Conservation (phyloP, 176 grass and related monocot genomes). For the Hyparrhenia diplandra region DNA sequence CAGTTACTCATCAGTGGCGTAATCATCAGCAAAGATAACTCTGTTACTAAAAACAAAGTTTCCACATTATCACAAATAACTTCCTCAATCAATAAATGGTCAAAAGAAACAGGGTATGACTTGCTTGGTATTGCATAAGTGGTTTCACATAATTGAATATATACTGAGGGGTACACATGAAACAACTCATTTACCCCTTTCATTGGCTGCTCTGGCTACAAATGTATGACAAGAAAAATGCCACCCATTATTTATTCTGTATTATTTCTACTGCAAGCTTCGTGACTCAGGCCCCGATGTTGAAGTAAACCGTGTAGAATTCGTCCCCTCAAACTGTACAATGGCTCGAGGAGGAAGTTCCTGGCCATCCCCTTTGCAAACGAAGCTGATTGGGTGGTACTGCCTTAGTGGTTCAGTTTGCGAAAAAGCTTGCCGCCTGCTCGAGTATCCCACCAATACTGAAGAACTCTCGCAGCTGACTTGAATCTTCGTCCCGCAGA, state of each 20-base stretch:
- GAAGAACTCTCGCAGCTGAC: slow-evolving; percentile 45
- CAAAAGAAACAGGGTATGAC: background rate
- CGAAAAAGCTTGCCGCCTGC: slow-evolving; percentile 59
- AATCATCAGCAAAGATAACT: background rate
- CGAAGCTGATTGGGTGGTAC: slow-evolving; percentile 72
- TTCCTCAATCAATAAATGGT: background rate
- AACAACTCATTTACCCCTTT: slow-evolving; percentile 1
- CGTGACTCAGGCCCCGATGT: slow-evolving; percentile 46
- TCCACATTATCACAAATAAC: background rate
- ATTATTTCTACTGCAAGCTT: slow-evolving; percentile 24
- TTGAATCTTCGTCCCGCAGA: slow-evolving; percentile 25
- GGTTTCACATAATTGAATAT: background rate
- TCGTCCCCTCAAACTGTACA: slow-evolving; percentile 78
- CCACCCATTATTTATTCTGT: slow-evolving; percentile 23
- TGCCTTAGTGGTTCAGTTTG: slow-evolving; percentile 39
- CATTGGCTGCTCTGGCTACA: slow-evolving; percentile 4
- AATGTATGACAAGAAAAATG: background rate
- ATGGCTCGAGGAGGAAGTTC: slow-evolving; percentile 78
- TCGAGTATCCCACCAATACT: slow-evolving; percentile 39
- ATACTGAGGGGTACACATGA: background rate
- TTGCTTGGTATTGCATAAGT: background rate
- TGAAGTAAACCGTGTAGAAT: slow-evolving; percentile 83
- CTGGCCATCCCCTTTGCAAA: slow-evolving; percentile 56
- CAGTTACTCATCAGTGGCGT: background rate
- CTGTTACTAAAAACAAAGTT: background rate